Conservation (phyloP, 2,329 filamentous ascomycete species). For the Aureobasidium subglaciale region DNA sequence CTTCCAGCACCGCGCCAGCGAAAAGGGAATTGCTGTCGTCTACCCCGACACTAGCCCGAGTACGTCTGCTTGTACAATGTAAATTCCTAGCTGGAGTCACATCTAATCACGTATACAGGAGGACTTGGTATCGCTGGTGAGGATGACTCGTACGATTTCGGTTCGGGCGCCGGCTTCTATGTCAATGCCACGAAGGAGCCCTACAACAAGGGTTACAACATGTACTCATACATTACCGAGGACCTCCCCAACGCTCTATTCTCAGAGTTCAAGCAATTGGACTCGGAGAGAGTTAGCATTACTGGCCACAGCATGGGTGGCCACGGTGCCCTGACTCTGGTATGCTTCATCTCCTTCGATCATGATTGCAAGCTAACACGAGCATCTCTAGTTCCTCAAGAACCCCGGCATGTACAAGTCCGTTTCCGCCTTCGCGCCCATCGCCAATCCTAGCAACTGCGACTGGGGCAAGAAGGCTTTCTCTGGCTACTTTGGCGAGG, state of each 20-base stretch:
- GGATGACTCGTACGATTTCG: conserved; percentile 86
- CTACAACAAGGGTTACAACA: conserved; percentile 74
- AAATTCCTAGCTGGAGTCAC: background rate
- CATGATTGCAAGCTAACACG: background rate
- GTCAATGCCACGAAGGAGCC: conserved; percentile 73
- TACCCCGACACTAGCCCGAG: conserved; percentile 94
- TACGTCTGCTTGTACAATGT: conserved; percentile 35
- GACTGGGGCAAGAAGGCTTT: conserved; percentile 98
- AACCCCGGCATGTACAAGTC: conserved; percentile 85
- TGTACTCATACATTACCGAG: conserved; percentile 86
- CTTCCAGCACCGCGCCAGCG: conserved; percentile 75
- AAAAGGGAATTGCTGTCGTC: conserved; percentile 80
- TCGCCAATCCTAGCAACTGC: conserved; percentile 75
- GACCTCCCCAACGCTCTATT: conserved; percentile 81
- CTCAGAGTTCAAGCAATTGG: conserved; percentile 61
- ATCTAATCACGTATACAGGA: conserved; percentile 37
- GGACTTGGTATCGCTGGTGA: conserved; percentile 76
- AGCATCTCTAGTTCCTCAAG: conserved; percentile 60
- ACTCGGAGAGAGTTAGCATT: conserved; percentile 66
- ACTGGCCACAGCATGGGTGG: conserved; percentile 97
- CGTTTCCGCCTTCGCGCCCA: conserved; percentile 85
- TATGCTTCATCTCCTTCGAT: conserved; percentile 23
- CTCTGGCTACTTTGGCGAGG: conserved; percentile 74
- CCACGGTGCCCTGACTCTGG: conserved; percentile 83
- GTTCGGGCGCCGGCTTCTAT: conserved; percentile 89